Evolutionary conservation across 768 basidiomycete species (phyloP).

Genomic region (Phylloporus arenicola): DNA sequence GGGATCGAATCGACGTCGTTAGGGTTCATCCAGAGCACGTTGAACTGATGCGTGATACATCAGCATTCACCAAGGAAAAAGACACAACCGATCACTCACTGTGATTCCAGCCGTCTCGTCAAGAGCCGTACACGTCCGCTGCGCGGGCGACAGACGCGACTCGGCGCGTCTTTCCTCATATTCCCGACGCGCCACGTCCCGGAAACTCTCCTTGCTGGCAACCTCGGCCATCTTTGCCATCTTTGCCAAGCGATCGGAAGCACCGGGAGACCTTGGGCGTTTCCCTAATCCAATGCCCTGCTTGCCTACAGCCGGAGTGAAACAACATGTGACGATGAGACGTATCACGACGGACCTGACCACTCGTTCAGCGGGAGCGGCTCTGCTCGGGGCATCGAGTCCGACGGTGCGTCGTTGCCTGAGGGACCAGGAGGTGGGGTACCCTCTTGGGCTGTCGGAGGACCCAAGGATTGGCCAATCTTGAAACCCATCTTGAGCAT

Average conservation of each 20-base stretch:
- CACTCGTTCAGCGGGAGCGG: constrained; percentile 78
- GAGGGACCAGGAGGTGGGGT: not conserved
- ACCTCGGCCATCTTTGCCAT: constrained; percentile 60
- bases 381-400: constrained; percentile 46
- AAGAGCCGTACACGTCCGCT: constrained; percentile 66
- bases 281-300: constrained; percentile 71
- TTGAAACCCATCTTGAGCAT: constrained; percentile 96
- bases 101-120: constrained; percentile 69
- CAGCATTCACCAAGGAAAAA: constrained; percentile 5
- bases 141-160: constrained; percentile 62
- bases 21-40: constrained; percentile 75
- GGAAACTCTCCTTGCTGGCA: constrained; percentile 51
- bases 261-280: constrained; percentile 59
- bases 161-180: constrained; percentile 76
- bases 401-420: constrained; percentile 3
- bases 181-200: constrained; percentile 64
- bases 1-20: constrained; percentile 62
- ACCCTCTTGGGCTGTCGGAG: constrained; percentile 4
- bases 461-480: constrained; percentile 74
- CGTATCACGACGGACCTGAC: constrained; percentile 51
- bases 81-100: constrained; percentile 22
- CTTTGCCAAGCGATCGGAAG: constrained; percentile 63
- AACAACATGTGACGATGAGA: not conserved
- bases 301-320: constrained; percentile 48
- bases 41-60: constrained; percentile 50